Conservation (phyloP, 805 yeast species). For the Lipomyces yamanashiensis region DNA sequence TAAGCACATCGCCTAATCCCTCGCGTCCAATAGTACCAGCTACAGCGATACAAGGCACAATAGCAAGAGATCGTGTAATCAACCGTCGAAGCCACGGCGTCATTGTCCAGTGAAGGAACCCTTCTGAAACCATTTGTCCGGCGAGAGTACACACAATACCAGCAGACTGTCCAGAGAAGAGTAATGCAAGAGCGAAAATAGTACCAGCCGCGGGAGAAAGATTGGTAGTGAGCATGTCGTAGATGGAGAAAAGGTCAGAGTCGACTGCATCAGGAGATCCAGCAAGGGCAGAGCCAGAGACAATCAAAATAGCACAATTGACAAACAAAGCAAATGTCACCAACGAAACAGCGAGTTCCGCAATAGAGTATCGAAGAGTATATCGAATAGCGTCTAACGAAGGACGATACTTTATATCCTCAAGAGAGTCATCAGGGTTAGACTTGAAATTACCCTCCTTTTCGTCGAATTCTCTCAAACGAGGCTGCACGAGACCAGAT, state of each 20-base stretch:
- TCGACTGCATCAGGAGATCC: conserved; percentile 66
- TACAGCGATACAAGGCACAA: conserved; percentile 78
- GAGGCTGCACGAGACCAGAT: conserved; percentile 84
- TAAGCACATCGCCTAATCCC: conserved; percentile 74
- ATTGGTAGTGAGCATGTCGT: conserved; percentile 60
- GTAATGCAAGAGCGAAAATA: conserved; percentile 79
- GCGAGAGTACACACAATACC: conserved; percentile 90
- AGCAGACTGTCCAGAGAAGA: conserved; percentile 87
- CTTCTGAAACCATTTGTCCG: conserved; percentile 91
- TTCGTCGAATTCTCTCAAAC: conserved; percentile 77
- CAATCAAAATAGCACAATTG: conserved; percentile 79
- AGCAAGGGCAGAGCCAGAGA: conserved; percentile 78
- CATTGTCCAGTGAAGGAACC: conserved; percentile 80
- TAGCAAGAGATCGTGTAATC: conserved; percentile 75
- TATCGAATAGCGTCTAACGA: conserved; percentile 72
- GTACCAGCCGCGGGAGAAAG: conserved; percentile 82
- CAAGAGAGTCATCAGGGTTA: conserved; percentile 41
- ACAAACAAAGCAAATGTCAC: conserved; percentile 84
- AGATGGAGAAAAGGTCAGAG: conserved; percentile 83
- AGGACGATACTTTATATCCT: conserved; percentile 59
- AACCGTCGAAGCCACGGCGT: conserved; percentile 82
- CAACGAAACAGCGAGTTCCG: conserved; percentile 71
- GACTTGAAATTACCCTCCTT: conserved; percentile 62
- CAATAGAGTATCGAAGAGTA: conserved; percentile 71
- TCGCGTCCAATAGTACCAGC: conserved; percentile 71